A percentile compares a stretch with the other conserved stretches of the same genome.
Evolutionary conservation across 352 stramenopile species (phyloP).

Genomic region (Salisapilia sapeloensis): DNA sequence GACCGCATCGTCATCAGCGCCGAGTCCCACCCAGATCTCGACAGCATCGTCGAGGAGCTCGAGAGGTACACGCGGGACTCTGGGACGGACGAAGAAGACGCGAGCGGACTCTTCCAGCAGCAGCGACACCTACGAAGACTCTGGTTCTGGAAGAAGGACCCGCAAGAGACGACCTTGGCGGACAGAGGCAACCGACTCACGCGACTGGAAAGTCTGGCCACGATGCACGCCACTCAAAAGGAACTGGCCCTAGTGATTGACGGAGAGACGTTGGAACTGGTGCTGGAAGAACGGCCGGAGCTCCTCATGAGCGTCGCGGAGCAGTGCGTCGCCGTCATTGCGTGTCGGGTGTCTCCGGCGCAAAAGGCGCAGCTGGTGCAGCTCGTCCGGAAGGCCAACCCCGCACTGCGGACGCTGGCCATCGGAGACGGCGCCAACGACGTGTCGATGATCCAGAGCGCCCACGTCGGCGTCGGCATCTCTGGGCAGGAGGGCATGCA

Average conservation of each 20-base stretch:
- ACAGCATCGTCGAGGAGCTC: slow-evolving; percentile 40
- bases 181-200: slow-evolving; percentile 18
- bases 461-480: slow-evolving; percentile 87
- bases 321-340: slow-evolving; percentile 83
- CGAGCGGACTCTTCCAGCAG: slow-evolving; percentile 3
- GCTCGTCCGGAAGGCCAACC: slow-evolving; percentile 83
- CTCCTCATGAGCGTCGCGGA: slow-evolving; percentile 59
- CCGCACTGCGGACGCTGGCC: slow-evolving; percentile 63
- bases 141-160: slow-evolving; percentile 2
- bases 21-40: slow-evolving; percentile 52
- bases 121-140: neutral
- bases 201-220: slow-evolving; percentile 47
- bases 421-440: slow-evolving; percentile 94
- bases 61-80: slow-evolving; percentile 20
- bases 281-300: slow-evolving; percentile 52
- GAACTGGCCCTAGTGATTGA: slow-evolving; percentile 63
- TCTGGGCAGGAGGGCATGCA: slow-evolving; percentile 88
- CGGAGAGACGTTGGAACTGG: slow-evolving; percentile 63
- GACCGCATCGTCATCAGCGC: slow-evolving; percentile 72
- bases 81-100: slow-evolving; percentile 3
- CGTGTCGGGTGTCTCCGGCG: slow-evolving; percentile 83
- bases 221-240: slow-evolving; percentile 14
- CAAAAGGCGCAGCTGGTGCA: slow-evolving; percentile 90
- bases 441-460: slow-evolving; percentile 91
- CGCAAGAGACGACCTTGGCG: slow-evolving; percentile 6